Base-by-base conservation (phyloP, 495 filamentous ascomycete species). In the Echria macrotheca region DNA sequence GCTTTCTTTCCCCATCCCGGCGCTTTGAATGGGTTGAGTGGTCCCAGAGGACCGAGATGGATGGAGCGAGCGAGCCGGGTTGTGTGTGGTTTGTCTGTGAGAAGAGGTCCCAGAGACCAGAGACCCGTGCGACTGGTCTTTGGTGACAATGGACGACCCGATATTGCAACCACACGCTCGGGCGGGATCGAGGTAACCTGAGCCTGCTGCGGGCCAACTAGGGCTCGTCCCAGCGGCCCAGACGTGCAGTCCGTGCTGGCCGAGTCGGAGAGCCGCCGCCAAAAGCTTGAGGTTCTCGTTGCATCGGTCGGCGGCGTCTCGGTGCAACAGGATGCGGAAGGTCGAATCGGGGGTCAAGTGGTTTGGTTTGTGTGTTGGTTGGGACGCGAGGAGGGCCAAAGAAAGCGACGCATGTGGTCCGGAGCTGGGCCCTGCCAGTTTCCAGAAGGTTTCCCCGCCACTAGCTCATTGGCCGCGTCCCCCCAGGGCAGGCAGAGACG, bases 101-200 rank as follows among this genome's bases (percentile, higher is more conserved):
- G n/a, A n/a, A n/a, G n/a, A n/a, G n/a, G n/a, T n/a, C n/a, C n/a
- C n/a, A n/a, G n/a, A n/a, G n/a, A n/a, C n/a, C n/a, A n/a, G n/a
- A n/a, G n/a, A n/a, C n/a, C n/a, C n/a, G n/a, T n/a, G 28, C 28
- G 7, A 31, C 28, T 12, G 28, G 28, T 36, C 47, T 47, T 54
- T 22, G 44, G 31, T 40, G 40, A 29, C 26, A 49, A 37, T n/a
- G 45, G 28, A 51, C 28, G 43, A 47, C 35, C 55, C 53, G 35
- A 58, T 56, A 63, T 56, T 63, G 61, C 50, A 65, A 63, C 61
- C 59, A 56, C 52, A 53, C 44, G 40, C 21, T 49, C 41, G 57
- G 44, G 43, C 37, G 21, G 24, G 26, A 3, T 33, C n/a, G 44
- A 47, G 15, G 43, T 32, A 46, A 41, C 53, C 57, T 52, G 39